Percentiles rank a stretch among this genome's conserved stretches.
These are phyloP conservation scores for Verbena officinalis DNA, from an alignment of 257 asterid genomes.

Conservation along the genomic window DNA sequence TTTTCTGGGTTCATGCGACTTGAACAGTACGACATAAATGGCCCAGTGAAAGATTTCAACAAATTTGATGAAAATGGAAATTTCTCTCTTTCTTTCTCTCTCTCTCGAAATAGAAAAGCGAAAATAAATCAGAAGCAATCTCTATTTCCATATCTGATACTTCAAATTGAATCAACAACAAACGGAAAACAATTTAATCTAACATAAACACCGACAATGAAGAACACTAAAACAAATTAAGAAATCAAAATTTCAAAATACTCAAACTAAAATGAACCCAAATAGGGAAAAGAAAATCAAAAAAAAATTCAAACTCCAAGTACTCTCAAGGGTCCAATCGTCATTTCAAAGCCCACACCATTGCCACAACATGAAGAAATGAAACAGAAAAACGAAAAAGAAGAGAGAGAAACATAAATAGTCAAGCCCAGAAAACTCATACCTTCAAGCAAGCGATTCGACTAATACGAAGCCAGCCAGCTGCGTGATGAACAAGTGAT, in stretches of 20 bases:
- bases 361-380: no score
- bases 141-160: neutral
- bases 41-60: neutral
- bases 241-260: neutral
- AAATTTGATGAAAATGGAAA: neutral
- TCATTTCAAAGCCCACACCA: neutral
- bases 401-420: neutral
- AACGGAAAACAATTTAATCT: no score
- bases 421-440: neutral
- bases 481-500: neutral
- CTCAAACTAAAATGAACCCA: neutral
- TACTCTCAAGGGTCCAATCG: neutral
- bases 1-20: constrained; percentile 1
- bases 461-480: constrained; percentile 21
- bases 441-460: constrained; percentile 35
- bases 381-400: constrained; percentile 3
- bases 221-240: neutral
- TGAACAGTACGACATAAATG: constrained; percentile 6
- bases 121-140: constrained; percentile 5
- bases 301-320: neutral
- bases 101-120: neutral
- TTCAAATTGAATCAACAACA: neutral
- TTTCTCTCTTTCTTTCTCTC: neutral
- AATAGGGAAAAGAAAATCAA: neutral
- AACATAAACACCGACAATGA: constrained; percentile 4